Evolutionary conservation across 352 stramenopile species (phyloP), one percentile per base, ranked within the genome.

Genomic region (Thalassiosira delicatula): DNA sequence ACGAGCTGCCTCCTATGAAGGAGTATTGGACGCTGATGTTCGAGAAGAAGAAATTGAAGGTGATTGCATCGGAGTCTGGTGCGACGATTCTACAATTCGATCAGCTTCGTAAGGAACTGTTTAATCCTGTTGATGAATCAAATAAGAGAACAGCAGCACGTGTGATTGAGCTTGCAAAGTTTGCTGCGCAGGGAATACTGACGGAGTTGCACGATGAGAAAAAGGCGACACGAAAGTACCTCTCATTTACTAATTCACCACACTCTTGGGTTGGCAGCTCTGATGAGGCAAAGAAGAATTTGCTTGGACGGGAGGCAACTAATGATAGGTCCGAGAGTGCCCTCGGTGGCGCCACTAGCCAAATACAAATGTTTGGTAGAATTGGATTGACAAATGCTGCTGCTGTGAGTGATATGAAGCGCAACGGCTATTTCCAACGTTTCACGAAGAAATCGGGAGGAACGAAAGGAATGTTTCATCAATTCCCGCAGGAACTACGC

Each of bases 151-250:
- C n/a, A n/a, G n/a, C n/a, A n/a, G n/a, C n/a, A n/a, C 19, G n/a
- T 35, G 11, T 57, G 21, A 12, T 65, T 12, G 35, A 70, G 33
- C 17, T 76, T n/a, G 65, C 44, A 56, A 23, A 2, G 17, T n/a
- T 70, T 62, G 73, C 32, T 29, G 40, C 25, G 11, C 33, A 35
- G 57, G 32, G 17, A n/a, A 65, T 76, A 8, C 5, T 70, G 23
- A 30, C 1, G n/a, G 63, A 81, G 27, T 14, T 81, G 0, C 0
- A 30, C 4, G 54, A 81, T 71, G 37, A 81, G 63, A 76, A 49
- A 25, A 76, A 81, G 29, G 73, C 51, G 63, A 68, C 73, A 35
- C 63, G 32, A 8, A 79, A 79, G 14, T 79, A 79, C 25, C 40
- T 71, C 0, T 59, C 27, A 32, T 35, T 62, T 21, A 49, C 60